Base-by-base conservation (phyloP, 1,284 basidiomycete species). In the Apiotrichum montevideense region DNA sequence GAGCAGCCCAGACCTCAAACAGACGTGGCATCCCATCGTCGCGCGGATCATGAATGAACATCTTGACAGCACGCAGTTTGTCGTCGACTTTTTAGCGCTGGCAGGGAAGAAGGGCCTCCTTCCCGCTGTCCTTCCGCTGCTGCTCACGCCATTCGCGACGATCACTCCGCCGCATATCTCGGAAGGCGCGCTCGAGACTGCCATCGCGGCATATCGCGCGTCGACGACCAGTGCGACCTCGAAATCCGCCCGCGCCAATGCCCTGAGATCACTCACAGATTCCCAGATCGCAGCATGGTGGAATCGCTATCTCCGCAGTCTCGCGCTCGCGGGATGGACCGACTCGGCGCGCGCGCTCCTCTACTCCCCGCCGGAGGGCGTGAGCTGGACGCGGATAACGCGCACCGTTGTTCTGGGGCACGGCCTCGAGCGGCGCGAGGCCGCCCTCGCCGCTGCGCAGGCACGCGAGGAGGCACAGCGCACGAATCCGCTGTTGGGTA, bases 71-170 rank as follows among this genome's bases (percentile, higher is more conserved):
- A 11, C 46, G 8, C 41, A 52, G 6, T 67, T 71, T 40, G 21
- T 73, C 3, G 41, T 44, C 10, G 52, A 59, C 4, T 66, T 71
- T 44, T 47, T 70, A 43, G 32, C 46, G 8, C 51, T 67, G 1
- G 55, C 58, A 3, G 70, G 61, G 1, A 50, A 56, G n/a, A 70
- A 71, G 56, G 72, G 70, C 7, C 50, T 71, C 29, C 51, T 69
- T n/a, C 67, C 69, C 7, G 57, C 58, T 4, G 46, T 69, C 14
- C 39, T 70, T 6, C 64, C 63, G 4, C 59, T 57, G 10, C 34
- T 72, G 2, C 51, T 66, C 32, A 32, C 55, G 1, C 64, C 68
- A 46, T 44, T 74, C 9, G 57, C 63, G 2, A 51, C 64, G 7
- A 39, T 59, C 8, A 40, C 59, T 1, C 59, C 63, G 0, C 64